Conservation (phyloP, 1,284 basidiomycete genomes). For the Sporisorium sorghi region DNA sequence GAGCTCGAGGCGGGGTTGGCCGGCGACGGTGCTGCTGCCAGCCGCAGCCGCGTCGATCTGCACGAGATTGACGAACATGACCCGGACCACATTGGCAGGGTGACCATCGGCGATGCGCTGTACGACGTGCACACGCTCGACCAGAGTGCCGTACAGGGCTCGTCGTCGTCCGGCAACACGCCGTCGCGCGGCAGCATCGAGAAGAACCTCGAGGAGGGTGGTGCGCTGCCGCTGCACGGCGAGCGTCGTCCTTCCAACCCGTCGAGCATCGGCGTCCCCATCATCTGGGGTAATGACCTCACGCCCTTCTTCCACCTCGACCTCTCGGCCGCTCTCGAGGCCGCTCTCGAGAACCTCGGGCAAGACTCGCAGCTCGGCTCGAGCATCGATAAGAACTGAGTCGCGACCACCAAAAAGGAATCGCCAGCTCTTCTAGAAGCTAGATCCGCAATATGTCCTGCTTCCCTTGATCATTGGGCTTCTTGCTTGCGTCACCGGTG, state of each 20-base stretch:
- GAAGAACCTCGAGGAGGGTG: constrained; percentile 35
- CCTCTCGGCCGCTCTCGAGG: constrained; percentile 78
- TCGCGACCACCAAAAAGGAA: background rate
- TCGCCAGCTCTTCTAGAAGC: too few relatives aligned
- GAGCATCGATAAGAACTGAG: constrained; percentile 17
- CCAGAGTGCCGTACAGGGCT: background rate
- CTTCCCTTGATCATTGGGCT: background rate
- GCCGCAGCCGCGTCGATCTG: constrained; percentile 68
- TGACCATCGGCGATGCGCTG: constrained; percentile 29
- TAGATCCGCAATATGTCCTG: too few relatives aligned
- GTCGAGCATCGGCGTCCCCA: constrained; percentile 54
- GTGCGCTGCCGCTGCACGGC: background rate
- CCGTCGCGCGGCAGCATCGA: constrained; percentile 30
- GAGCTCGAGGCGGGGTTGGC: constrained; percentile 71
- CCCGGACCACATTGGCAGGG: constrained; percentile 65
- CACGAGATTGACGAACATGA: constrained; percentile 70
- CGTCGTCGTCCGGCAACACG: constrained; percentile 6
- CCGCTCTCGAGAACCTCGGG: constrained; percentile 71
- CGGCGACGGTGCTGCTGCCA: constrained; percentile 64
- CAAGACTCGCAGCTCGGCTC: constrained; percentile 32
- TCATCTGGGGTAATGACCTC: constrained; percentile 69
- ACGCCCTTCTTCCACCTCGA: constrained; percentile 92
- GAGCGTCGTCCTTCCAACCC: constrained; percentile 10
- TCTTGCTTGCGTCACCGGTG: background rate
- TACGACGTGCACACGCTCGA: constrained; percentile 33